Base-by-base conservation (phyloP, 306 rosid genomes). In the Fragaria nilgerrensis region DNA sequence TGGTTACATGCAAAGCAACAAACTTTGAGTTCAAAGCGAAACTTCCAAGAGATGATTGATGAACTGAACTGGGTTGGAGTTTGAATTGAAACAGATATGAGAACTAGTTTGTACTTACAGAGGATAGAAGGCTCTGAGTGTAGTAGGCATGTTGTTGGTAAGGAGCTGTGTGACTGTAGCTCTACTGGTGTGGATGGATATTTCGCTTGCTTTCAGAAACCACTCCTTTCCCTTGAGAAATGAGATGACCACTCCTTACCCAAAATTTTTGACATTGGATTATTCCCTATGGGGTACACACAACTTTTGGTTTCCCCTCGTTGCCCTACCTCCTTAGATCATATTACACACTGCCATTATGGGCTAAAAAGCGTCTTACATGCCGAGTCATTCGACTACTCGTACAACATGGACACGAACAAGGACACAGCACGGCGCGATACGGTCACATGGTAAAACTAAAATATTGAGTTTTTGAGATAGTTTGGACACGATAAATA, bases 61-160 rank as follows among this genome's bases (percentile, higher is more conserved):
- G 36, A 61, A 62, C 14, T 17, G 77, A 43, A 43, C 2, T 43
- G 56, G 77, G 16, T 25, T 15, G 68, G 29, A 59, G 34, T 9
- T 9, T 13, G 34, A 41, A 58, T 5, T 25, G 9, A 65, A 8
- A 41, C n/a, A 74, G 48, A 61, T 1, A 3, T 10, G 45, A 7
- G 44, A 59, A 74, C n/a, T 17, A 74, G 5, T 44, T 45, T 45
- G 5, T 11, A 45, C 70, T 75, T 29, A 75, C 70, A 75, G 47
- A 75, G 78, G 70, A 27, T 59, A 45, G 19, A 62, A n/a, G 25
- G 8, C 32, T 23, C 70, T 62, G n/a, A 75, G 70, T 13, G 70
- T 5, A 10, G 70, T 44, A 2, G 15, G 78, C 78, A 75, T 75
- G 27, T 16, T 74, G 67, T 3, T 55, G 68, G 9, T 58, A 37